phyloP scores from a whole-genome alignment of 106 monocot species.

The Dioscorea dumetorum region DNA sequence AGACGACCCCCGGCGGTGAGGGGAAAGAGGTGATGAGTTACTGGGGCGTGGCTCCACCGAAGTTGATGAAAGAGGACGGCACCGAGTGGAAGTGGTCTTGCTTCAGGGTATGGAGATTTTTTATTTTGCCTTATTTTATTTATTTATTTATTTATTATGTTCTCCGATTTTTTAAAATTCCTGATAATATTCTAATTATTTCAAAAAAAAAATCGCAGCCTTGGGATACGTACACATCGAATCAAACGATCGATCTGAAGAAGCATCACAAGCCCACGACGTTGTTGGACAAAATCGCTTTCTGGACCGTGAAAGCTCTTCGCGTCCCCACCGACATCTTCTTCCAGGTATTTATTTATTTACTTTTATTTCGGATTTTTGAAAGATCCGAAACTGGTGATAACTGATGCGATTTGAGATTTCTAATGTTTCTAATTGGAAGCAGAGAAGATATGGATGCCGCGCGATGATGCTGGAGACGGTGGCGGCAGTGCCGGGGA shows the following conservation, averaged over 20 bases:
- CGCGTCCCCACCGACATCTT: constrained; percentile 32
- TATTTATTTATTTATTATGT: not conserved
- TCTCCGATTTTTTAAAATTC: not conserved
- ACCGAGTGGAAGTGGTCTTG: constrained; percentile 54
- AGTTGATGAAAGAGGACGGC: constrained; percentile 42
- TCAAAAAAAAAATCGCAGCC: constrained; percentile 14
- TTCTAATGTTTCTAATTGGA: not conserved
- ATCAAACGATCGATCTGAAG: constrained; percentile 26
- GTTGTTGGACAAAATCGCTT: constrained; percentile 23
- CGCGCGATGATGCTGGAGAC: constrained; percentile 73
- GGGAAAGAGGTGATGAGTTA: constrained; percentile 38
- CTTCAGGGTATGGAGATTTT: constrained; percentile 32
- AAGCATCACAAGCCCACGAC: constrained; percentile 36
- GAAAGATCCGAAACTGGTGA: not conserved
- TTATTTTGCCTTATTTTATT: not conserved
- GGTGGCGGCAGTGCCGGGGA: constrained; percentile 60
- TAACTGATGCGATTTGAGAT: not conserved
- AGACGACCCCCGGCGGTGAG: constrained; percentile 3
- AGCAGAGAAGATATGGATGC: constrained; percentile 46
- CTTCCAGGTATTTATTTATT: constrained; percentile 24
- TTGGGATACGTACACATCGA: constrained; percentile 28
- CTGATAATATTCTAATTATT: not conserved
- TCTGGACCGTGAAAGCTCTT: constrained; percentile 28
- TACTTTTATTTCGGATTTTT: not conserved
- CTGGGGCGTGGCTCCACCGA: constrained; percentile 41